phyloP scores from a whole-genome alignment of 768 basidiomycete genomes.

The Serendipita sp. region DNA sequence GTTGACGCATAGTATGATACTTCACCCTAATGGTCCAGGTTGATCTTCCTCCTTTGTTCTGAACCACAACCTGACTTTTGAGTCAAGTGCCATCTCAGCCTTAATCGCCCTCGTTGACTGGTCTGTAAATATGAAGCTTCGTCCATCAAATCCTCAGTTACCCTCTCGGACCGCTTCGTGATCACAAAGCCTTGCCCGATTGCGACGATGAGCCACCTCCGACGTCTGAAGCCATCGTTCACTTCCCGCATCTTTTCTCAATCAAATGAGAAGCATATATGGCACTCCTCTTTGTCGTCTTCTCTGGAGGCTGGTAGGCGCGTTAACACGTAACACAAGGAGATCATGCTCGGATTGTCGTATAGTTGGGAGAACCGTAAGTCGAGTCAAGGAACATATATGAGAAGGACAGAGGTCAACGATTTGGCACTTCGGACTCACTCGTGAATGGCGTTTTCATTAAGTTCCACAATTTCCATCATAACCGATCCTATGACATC shows the following conservation, averaged over 20 bases:
- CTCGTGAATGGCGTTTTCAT: conserved; percentile 93
- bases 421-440: conserved; percentile 78
- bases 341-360: neutral
- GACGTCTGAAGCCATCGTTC: conserved; percentile 49
- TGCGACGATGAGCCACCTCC: conserved; percentile 80
- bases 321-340: too few species aligned
- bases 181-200: conserved; percentile 85
- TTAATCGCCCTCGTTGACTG: too few species aligned
- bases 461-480: conserved; percentile 20
- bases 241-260: neutral
- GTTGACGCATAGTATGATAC: too few species aligned
- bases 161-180: conserved; percentile 76
- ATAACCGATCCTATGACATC: neutral
- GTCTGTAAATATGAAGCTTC: too few species aligned
- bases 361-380: conserved; percentile 21
- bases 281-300: neutral
- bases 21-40: too few species aligned
- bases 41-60: too few species aligned
- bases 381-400: conserved; percentile 21
- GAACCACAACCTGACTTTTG: too few species aligned
- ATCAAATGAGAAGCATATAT: neutral
- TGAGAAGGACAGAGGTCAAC: conserved; percentile 10
- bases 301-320: too few species aligned
- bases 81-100: too few species aligned
- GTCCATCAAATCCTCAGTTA: conserved; percentile 13